Evolutionary conservation across 169 alveolate genomes (phyloP), one percentile per base, ranked within the genome.

Genomic region (Plasmodium chabaudi): DNA sequence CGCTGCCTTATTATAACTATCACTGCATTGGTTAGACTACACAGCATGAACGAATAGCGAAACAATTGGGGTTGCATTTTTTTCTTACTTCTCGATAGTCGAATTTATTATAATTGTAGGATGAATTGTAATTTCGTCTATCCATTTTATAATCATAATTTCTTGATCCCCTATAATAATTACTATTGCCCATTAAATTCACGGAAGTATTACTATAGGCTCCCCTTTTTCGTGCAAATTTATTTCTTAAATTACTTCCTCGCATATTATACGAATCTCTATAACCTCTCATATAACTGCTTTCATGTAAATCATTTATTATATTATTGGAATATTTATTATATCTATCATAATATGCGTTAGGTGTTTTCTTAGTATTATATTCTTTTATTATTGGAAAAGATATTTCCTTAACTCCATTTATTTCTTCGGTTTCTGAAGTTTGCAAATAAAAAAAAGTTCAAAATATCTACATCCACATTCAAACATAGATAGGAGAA

Each of bases 71-170:
- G 9, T 49, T 34, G 2, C 9, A n/a, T 34, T 61, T 60, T 13
- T 59, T 63, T 15, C 49, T 44, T 82, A 82, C 90, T 53, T 67
- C 84, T 46, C 73, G 39, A 70, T 61, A 70, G 17, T 82, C 90
- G 4, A 59, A 60, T 46, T 67, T 82, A 59, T 67, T 68, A 68
- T 82, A 68, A 67, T 56, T 65, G 68, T 82, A 82, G 15, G 84
- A 9, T 12, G 53, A 9, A 39, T 82, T 82, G 27, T 82, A 82
- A 55, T 59, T 55, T 46, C 90, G 51, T 71, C 90, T 82, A 21
- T 82, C 90, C 44, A 82, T 44, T 57, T 82, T 82, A 49, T 82
- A 67, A 34, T 82, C 90, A 42, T 82, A 60, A 70, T 53, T 55
- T 71, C 90, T 9, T 53, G 84, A 27, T 51, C 90, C 84, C 49